phyloP scores from a whole-genome alignment of 1,284 basidiomycete species.

The Cutaneotrichosporon dermatis region DNA sequence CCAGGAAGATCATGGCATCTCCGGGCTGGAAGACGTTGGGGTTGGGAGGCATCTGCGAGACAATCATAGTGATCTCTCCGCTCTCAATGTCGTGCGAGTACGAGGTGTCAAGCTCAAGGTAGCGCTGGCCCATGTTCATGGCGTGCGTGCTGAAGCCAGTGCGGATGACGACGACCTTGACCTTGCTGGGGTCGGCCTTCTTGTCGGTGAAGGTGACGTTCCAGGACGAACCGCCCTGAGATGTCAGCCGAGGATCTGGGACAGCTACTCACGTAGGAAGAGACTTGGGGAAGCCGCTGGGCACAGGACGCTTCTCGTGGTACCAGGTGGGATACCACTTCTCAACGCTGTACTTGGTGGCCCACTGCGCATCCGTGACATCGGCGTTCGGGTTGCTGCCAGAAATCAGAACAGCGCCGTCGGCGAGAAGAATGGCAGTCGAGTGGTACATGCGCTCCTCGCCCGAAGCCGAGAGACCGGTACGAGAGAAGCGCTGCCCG shows the following conservation, averaged over 20 bases:
- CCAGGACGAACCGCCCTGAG: constrained; percentile 70
- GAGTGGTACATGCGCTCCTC: constrained; percentile 84
- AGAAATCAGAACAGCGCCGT: constrained; percentile 78
- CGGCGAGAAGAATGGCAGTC: constrained; percentile 76
- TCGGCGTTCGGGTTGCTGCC: constrained; percentile 77
- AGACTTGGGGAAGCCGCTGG: constrained; percentile 28
- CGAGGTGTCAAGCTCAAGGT: constrained; percentile 68
- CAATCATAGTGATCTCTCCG: constrained; percentile 72
- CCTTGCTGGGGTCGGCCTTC: constrained; percentile 54
- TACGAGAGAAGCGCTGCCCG: constrained; percentile 64
- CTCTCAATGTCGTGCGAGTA: constrained; percentile 68
- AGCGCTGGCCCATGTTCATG: constrained; percentile 58
- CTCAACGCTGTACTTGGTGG: constrained; percentile 46
- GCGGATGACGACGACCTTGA: constrained; percentile 75
- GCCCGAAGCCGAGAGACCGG: constrained; percentile 62
- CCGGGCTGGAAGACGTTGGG: constrained; percentile 80
- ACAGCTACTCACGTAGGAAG: constrained; percentile 25
- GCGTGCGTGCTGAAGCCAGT: constrained; percentile 91
- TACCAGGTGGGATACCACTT: constrained; percentile 52
- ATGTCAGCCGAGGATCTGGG: not conserved
- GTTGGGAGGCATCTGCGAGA: constrained; percentile 75
- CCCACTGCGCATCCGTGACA: constrained; percentile 46
- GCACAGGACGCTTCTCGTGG: constrained; percentile 64
- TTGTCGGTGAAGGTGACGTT: constrained; percentile 61
- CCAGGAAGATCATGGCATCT: constrained; percentile 74